These are phyloP conservation scores for Verticillium alfalfae DNA, from an alignment of 2,329 filamentous ascomycete species.

Conservation along the genomic window DNA sequence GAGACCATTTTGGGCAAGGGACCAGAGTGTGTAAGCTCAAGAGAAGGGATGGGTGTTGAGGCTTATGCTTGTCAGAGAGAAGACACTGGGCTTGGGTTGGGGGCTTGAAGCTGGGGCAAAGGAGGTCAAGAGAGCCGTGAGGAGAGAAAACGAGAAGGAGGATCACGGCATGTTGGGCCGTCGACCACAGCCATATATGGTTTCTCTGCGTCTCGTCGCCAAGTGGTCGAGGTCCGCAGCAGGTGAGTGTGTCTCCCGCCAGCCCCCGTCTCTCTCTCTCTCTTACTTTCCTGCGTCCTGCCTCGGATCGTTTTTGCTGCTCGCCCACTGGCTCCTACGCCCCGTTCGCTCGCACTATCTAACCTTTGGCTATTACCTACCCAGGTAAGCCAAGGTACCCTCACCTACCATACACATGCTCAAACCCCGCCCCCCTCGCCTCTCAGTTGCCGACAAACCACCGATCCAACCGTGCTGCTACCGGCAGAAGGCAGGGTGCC, in stretches of 20 bases:
- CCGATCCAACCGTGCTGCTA: neutral
- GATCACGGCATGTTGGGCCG: neutral
- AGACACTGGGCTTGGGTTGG: neutral
- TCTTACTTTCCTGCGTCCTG: neutral
- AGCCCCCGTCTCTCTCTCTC: neutral
- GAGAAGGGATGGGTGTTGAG: neutral
- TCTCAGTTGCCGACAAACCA: neutral
- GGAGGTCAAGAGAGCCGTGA: conserved; percentile 2
- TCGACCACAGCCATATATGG: conserved; percentile 1
- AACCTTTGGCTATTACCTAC: too few species aligned
- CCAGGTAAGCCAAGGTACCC: too few species aligned
- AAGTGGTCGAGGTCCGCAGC: neutral
- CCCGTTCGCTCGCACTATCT: too few species aligned
- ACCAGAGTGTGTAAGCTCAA: neutral
- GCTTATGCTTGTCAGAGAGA: neutral
- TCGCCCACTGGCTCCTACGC: too few species aligned
- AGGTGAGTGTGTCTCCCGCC: neutral
- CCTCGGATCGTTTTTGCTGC: neutral
- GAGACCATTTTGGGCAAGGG: conserved; percentile 10
- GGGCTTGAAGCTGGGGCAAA: neutral
- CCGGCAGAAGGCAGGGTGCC: neutral
- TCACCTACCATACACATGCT: neutral
- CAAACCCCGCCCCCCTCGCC: too few species aligned
- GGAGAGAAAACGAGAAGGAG: neutral
- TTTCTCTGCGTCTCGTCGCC: neutral